phyloP scores from a whole-genome alignment of 129 eudicot species.

The Arctium lappa region DNA sequence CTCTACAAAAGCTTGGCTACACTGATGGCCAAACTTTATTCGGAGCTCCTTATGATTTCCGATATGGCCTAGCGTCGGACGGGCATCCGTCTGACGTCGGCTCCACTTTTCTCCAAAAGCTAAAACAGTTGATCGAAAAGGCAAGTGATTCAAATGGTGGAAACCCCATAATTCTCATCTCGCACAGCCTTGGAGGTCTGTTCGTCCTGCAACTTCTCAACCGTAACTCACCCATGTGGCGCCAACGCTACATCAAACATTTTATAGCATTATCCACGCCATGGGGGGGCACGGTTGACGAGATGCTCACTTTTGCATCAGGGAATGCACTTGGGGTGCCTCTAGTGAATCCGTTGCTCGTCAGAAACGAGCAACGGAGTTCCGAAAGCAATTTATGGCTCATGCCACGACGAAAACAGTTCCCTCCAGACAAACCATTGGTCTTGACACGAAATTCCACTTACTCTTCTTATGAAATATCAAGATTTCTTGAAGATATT shows the following conservation, averaged over 20 bases:
- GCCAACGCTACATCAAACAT: conserved; percentile 61
- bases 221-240: conserved; percentile 56
- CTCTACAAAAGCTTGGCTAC: conserved; percentile 71
- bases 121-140: conserved; percentile 56
- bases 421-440: conserved; percentile 27
- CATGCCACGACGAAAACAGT: conserved; percentile 56
- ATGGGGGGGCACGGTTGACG: conserved; percentile 83
- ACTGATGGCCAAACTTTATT: conserved; percentile 46
- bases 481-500: conserved; percentile 66
- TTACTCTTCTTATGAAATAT: conserved; percentile 47
- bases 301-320: conserved; percentile 80
- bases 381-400: conserved; percentile 87
- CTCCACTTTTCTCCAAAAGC: conserved; percentile 52
- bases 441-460: conserved; percentile 45
- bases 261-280: conserved; percentile 73
- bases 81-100: conserved; percentile 67
- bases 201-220: conserved; percentile 61
- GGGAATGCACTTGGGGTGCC: conserved; percentile 82
- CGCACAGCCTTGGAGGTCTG: conserved; percentile 88
- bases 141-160: conserved; percentile 57
- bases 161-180: conserved; percentile 55
- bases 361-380: conserved; percentile 79
- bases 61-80: conserved; percentile 71
- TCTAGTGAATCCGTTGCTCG: conserved; percentile 67
- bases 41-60: conserved; percentile 95